Evolutionary conservation across 2,329 filamentous ascomycete species (phyloP).

Genomic region (Colletotrichum limetticola): DNA sequence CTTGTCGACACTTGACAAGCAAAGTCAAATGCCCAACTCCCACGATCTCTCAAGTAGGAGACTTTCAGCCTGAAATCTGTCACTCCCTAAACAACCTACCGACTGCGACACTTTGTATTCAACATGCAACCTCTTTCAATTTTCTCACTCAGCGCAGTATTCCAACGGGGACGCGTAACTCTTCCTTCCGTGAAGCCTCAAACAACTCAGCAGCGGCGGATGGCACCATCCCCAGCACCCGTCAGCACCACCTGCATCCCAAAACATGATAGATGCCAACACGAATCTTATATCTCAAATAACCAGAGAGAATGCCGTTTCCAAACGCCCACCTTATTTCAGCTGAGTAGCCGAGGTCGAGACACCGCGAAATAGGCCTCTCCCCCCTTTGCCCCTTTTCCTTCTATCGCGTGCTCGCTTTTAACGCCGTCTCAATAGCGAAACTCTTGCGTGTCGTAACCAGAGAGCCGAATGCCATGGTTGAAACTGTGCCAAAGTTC

Average conservation of each 20-base stretch:
- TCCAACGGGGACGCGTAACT: conserved; percentile 19
- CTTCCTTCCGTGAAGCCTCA: conserved; percentile 11
- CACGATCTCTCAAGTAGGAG: neutral
- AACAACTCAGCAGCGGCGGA: conserved; percentile 21
- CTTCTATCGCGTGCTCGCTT: neutral
- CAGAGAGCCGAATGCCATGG: neutral
- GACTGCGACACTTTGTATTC: neutral
- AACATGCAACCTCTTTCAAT: neutral
- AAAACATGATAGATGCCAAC: conserved; percentile 26
- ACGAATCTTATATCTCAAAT: conserved; percentile 24
- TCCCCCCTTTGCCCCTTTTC: no score
- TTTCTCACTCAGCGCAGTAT: neutral
- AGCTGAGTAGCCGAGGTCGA: neutral
- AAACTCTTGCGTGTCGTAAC: neutral
- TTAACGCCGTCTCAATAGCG: no score
- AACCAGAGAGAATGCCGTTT: neutral
- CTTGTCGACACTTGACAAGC: neutral
- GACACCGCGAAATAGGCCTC: no score
- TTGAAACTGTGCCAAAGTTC: neutral
- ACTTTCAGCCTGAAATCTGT: conserved; percentile 10
- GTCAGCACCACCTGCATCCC: neutral
- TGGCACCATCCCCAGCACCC: conserved; percentile 4
- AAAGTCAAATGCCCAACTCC: conserved; percentile 8
- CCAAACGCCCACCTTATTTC: neutral
- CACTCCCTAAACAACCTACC: neutral